These are phyloP conservation scores for Aspergillus awamori DNA, from an alignment of 2,329 filamentous ascomycete species.

Conservation along the genomic window DNA sequence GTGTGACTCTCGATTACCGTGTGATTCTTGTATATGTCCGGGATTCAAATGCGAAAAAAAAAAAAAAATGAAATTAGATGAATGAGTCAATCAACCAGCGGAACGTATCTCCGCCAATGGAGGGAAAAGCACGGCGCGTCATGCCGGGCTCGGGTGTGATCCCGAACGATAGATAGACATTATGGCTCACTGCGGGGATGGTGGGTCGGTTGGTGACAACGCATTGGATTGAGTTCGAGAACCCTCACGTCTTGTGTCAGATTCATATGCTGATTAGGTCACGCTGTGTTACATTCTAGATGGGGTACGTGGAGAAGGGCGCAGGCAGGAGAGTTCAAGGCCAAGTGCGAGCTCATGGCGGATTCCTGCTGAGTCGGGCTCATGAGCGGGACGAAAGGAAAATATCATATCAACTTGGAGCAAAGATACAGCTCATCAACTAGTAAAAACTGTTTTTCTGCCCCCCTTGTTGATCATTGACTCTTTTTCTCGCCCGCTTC, in stretches of 20 bases:
- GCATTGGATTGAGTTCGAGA: not conserved
- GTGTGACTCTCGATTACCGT: not conserved
- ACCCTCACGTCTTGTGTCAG: not conserved
- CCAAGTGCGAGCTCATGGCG: too few relatives aligned
- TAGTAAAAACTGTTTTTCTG: too few relatives aligned
- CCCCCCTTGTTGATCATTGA: too few relatives aligned
- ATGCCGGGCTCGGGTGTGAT: not conserved
- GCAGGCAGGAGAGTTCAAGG: too few relatives aligned
- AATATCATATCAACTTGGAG: too few relatives aligned
- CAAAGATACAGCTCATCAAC: too few relatives aligned
- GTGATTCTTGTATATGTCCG: not conserved
- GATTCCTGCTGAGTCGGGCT: too few relatives aligned
- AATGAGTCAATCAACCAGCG: not conserved
- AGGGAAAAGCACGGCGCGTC: not conserved
- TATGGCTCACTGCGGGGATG: not conserved
- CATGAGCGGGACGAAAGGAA: too few relatives aligned
- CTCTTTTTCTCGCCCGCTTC: too few relatives aligned
- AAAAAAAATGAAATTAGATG: not conserved
- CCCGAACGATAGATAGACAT: not conserved
- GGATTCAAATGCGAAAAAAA: not conserved
- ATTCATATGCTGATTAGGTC: not conserved
- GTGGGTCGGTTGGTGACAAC: not conserved
- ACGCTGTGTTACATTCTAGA: not conserved
- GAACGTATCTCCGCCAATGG: not conserved
- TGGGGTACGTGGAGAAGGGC: not conserved